phyloP scores from a whole-genome alignment of 2,329 filamentous ascomycete species.

The Penicillium sp. region DNA sequence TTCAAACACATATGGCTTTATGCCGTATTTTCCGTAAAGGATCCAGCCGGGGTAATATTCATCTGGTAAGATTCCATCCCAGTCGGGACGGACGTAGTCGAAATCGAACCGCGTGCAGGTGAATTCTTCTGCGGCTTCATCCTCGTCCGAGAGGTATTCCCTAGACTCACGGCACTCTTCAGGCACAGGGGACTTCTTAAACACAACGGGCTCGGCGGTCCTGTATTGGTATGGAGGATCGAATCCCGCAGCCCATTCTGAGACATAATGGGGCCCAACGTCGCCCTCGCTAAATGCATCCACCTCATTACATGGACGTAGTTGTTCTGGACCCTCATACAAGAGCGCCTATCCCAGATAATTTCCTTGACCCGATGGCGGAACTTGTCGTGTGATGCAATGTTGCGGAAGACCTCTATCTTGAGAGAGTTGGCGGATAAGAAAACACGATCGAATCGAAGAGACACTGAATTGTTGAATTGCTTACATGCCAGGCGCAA shows the following conservation, averaged over 20 bases:
- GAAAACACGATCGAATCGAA: slow-evolving; percentile 38
- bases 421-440: slow-evolving; percentile 42
- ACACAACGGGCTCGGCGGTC: no score
- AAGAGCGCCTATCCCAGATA: slow-evolving; percentile 31
- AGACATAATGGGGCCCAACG: background rate
- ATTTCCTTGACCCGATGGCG: slow-evolving; percentile 36
- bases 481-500: background rate
- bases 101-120: no score
- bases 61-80: no score
- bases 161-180: no score
- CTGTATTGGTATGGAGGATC: no score
- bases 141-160: no score
- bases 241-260: no score
- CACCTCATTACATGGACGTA: background rate
- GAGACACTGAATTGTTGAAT: slow-evolving; percentile 7
- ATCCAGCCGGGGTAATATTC: no score
- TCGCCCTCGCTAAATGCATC: slow-evolving; percentile 1
- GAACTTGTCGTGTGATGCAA: slow-evolving; percentile 28
- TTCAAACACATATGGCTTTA: background rate
- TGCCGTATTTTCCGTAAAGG: no score
- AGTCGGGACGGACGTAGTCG: no score
- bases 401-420: slow-evolving; percentile 19
- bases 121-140: no score
- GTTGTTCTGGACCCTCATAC: background rate
- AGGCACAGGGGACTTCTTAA: no score